Conservation (phyloP, 2,329 filamentous ascomycete genomes). For the Fusarium tuaranense region DNA sequence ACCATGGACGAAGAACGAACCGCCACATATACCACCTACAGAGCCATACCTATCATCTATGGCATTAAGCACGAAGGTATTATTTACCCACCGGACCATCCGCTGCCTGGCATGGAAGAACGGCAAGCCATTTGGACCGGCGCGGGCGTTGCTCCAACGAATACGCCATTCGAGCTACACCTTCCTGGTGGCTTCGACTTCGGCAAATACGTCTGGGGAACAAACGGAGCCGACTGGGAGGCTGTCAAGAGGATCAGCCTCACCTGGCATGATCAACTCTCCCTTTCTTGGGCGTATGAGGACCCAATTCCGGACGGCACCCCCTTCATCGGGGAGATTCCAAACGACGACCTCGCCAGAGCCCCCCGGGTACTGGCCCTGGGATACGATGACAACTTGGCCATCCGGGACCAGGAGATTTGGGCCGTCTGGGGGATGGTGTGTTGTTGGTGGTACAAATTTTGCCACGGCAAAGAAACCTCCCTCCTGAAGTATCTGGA, state of each 20-base stretch:
- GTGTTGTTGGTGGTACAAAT: too few relatives aligned
- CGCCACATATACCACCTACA: too few relatives aligned
- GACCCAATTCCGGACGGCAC: not conserved
- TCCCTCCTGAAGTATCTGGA: too few relatives aligned
- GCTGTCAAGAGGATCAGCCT: not conserved
- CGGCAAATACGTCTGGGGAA: not conserved
- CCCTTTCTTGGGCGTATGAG: not conserved
- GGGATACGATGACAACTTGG: not conserved
- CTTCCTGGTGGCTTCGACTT: not conserved
- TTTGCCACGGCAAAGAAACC: too few relatives aligned
- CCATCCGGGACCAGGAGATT: not conserved
- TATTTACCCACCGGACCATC: not conserved
- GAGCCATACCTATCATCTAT: not conserved
- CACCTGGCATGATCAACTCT: too few relatives aligned
- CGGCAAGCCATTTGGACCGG: not conserved
- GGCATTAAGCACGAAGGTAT: not conserved
- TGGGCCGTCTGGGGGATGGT: not conserved
- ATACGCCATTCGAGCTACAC: not conserved
- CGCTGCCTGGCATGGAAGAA: not conserved
- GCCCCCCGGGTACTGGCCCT: not conserved
- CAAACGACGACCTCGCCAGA: accelerated
- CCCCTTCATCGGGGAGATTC: not conserved
- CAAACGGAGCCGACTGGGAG: not conserved
- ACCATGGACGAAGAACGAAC: too few relatives aligned
- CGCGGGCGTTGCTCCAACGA: not conserved